Conservation (phyloP, 2,329 filamentous ascomycete genomes). For the Penicillium sp. region DNA sequence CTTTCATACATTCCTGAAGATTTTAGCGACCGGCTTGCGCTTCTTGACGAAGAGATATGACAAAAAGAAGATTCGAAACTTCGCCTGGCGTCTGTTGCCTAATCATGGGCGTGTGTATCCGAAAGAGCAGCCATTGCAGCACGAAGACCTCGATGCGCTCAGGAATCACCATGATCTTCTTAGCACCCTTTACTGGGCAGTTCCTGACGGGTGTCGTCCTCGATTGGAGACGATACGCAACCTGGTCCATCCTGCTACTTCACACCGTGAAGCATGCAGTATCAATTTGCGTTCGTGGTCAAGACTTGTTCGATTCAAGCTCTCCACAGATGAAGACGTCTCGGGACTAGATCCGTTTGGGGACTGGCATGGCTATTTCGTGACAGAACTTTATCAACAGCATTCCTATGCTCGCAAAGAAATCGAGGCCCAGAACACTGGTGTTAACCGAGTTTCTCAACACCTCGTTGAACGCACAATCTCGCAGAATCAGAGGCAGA, state of each 20-base stretch:
- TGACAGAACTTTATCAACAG: constrained; percentile 51
- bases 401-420: constrained; percentile 56
- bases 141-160: constrained; percentile 54
- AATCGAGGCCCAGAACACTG: constrained; percentile 51
- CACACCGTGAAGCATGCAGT: constrained; percentile 58
- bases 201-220: constrained; percentile 53
- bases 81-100: constrained; percentile 56
- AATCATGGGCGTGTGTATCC: constrained; percentile 59
- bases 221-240: constrained; percentile 50
- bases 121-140: constrained; percentile 53
- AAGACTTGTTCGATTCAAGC: constrained; percentile 55
- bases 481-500: constrained; percentile 54
- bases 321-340: constrained; percentile 50
- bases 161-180: constrained; percentile 61
- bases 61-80: constrained; percentile 54
- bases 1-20: constrained; percentile 59
- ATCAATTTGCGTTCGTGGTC: constrained; percentile 58
- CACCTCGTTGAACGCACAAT: constrained; percentile 52
- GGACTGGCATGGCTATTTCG: constrained; percentile 54
- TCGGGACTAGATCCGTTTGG: constrained; percentile 48
- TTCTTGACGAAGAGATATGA: constrained; percentile 47
- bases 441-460: constrained; percentile 41
- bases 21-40: constrained; percentile 50
- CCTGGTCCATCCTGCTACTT: constrained; percentile 55
- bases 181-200: constrained; percentile 57